phyloP scores from a whole-genome alignment of 345 rosid species.

The Linum tenue region DNA sequence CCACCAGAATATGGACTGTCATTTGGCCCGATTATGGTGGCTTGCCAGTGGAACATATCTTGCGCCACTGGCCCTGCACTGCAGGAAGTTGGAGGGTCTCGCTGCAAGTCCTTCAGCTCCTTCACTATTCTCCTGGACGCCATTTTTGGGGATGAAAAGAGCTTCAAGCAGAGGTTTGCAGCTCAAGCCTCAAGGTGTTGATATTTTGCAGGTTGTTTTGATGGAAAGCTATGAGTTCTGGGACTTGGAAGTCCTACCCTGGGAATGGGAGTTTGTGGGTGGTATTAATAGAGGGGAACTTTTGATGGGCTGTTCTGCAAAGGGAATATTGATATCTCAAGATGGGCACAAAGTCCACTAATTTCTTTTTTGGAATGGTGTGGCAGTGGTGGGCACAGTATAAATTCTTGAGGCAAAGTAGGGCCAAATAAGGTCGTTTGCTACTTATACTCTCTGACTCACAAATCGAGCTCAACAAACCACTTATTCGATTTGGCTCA shows the following conservation, averaged over 20 bases:
- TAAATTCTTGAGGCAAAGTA: background rate
- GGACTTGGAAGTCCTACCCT: too few species aligned
- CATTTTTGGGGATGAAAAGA: background rate
- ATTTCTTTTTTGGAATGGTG: too few species aligned
- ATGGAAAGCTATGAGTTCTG: too few species aligned
- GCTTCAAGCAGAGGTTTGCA: background rate
- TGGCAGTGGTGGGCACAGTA: background rate
- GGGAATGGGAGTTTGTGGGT: background rate
- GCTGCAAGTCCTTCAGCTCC: conserved; percentile 8
- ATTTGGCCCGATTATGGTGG: conserved; percentile 3
- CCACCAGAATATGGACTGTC: conserved; percentile 5
- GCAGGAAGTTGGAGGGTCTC: conserved; percentile 9
- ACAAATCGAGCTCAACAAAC: too few species aligned
- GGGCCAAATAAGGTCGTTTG: background rate
- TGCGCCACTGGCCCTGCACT: conserved; percentile 7
- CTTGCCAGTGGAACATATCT: conserved; percentile 9
- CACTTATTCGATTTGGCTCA: too few species aligned
- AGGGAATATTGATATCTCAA: background rate
- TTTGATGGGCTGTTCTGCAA: background rate
- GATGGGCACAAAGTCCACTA: background rate
- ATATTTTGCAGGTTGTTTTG: too few species aligned
- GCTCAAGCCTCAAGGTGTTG: background rate
- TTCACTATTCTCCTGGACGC: conserved; percentile 4
- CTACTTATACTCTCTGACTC: background rate
- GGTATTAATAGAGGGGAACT: background rate